Evolutionary conservation across 176 grass and related monocot species (phyloP), one percentile per base, ranked within the genome.

Genomic region (Bothriochloa decipiens): DNA sequence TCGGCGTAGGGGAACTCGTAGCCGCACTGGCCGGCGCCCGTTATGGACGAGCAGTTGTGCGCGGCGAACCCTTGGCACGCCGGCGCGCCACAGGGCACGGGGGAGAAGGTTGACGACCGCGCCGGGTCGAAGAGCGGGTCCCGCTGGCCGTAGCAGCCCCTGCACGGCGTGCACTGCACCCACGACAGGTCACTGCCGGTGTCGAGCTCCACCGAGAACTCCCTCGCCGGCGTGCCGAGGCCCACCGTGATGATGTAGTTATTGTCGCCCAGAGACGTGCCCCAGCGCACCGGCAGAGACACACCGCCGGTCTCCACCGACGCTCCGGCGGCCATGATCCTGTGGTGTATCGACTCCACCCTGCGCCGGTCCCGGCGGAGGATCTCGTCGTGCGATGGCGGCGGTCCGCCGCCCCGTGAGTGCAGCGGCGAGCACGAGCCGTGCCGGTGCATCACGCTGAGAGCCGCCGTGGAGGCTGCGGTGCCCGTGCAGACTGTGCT

Each of bases 1-100:
- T 97, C 95, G 11, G 87, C 92, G 49, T 97, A 97, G n/a, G 60
- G 23, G 41, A 98, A 85, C 58, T 86, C 72, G 79, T 95, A 98
- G 12, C 70, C 72, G 86, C 95, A 95, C 5, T 23, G 46, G 3
- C 32, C 70, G 3, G n/a, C n/a, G n/a, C 26, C 77, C 10, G 76
- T 41, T 6, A 2, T 46, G 11, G 18, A 2, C n/a, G 79, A 86
- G 85, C 91, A 95, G 35, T 25, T 17, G n/a, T 3, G 8, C 4
- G 65, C 50, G 29, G 90, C 83, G 15, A 93, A 83, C 11, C 58
- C 71, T 25, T n/a, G 13, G 87, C 95, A 98, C 26, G 88, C 85
- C 10, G 2, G 3, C 57, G 73, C 85, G 60, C 18, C 47, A 62
- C 92, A 98, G 0, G 82, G 26, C 35, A 95, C 71, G 63, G n/a